phyloP scores from a whole-genome alignment of 2,329 filamentous ascomycete genomes.

The Colletotrichum sp. region DNA sequence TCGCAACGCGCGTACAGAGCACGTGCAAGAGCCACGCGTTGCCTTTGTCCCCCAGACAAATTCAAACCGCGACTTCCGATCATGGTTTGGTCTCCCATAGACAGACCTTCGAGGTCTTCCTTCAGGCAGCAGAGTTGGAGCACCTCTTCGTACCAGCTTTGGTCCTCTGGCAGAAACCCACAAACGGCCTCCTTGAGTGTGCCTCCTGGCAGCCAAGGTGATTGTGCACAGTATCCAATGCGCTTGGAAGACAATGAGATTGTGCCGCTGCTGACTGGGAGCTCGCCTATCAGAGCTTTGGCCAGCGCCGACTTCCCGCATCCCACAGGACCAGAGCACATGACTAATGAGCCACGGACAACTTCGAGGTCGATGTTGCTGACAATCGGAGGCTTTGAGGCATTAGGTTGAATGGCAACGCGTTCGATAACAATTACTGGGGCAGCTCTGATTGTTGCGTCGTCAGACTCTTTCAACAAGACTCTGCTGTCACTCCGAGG shows the following conservation, averaged over 20 bases:
- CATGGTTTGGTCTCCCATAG: constrained; percentile 16
- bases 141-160: constrained; percentile 36
- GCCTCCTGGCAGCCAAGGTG: constrained; percentile 24
- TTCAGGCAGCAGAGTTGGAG: constrained; percentile 22
- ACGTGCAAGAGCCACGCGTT: constrained; percentile 25
- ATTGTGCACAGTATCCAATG: constrained; percentile 25
- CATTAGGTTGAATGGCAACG: background rate
- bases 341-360: background rate
- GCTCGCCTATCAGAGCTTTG: constrained; percentile 26
- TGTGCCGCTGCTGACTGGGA: background rate
- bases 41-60: constrained; percentile 26
- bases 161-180: constrained; percentile 24
- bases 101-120: constrained; percentile 21
- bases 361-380: background rate
- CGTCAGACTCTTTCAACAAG: background rate
- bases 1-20: background rate
- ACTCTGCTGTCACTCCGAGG: background rate
- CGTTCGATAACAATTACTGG: background rate
- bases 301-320: constrained; percentile 24
- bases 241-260: background rate
- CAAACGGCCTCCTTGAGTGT: constrained; percentile 24
- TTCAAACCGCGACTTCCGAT: constrained; percentile 23
- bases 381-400: background rate
- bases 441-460: background rate
- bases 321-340: constrained; percentile 11